These are phyloP conservation scores for Metschnikowia noctiluminum DNA, from an alignment of 805 yeast species.

Conservation along the genomic window DNA sequence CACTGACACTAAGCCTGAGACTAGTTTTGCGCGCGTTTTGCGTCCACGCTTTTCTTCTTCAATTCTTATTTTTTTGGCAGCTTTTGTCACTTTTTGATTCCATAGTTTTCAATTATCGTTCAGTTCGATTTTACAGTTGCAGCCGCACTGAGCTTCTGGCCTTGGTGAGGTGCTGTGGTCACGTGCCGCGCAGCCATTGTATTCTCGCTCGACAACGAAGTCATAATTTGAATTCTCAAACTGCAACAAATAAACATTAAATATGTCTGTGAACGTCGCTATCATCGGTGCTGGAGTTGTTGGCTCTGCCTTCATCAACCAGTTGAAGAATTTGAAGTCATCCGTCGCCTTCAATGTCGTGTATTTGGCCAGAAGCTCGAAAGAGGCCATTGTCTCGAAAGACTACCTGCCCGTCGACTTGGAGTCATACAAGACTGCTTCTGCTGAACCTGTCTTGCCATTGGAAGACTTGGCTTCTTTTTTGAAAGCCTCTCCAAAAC, in stretches of 20 bases:
- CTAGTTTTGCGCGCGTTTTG: neutral
- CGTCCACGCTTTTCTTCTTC: neutral
- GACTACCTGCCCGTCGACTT: constrained; percentile 73
- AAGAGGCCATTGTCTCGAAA: constrained; percentile 61
- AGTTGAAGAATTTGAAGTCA: constrained; percentile 62
- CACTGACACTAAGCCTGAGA: constrained; percentile 26
- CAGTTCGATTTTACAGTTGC: neutral
- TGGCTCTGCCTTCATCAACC: constrained; percentile 86
- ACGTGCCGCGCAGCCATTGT: constrained; percentile 5
- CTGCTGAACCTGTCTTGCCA: constrained; percentile 46
- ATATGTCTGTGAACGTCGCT: constrained; percentile 42
- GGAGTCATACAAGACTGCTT: constrained; percentile 50
- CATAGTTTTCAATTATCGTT: neutral
- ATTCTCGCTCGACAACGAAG: neutral
- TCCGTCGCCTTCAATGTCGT: constrained; percentile 71
- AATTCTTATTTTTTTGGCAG: too few species aligned
- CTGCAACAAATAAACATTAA: neutral
- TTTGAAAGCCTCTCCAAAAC: constrained; percentile 63
- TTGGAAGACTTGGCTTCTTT: constrained; percentile 57
- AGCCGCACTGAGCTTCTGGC: too few species aligned
- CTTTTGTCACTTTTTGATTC: neutral
- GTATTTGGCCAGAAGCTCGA: constrained; percentile 68
- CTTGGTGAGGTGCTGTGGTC: constrained; percentile 1
- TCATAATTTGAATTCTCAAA: neutral
- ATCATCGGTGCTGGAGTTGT: constrained; percentile 85